A percentile compares a stretch with the other conserved stretches of the same genome.
These are phyloP conservation scores for Naumovozyma baii DNA, from an alignment of 805 yeast genomes.

Conservation along the genomic window DNA sequence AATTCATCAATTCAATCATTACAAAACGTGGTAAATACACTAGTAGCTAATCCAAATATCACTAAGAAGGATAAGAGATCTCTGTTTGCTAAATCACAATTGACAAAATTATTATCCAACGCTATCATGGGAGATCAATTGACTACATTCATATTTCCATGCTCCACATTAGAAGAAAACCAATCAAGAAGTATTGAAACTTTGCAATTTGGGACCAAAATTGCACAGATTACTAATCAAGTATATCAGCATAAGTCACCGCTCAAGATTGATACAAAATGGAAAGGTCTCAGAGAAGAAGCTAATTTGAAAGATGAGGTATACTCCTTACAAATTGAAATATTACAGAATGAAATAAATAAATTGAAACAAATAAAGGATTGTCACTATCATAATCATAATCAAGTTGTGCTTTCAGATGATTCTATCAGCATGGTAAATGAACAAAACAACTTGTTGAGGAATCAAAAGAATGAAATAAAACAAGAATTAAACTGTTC, in stretches of 20 bases:
- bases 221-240: neutral
- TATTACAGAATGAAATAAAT: neutral
- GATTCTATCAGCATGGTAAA: neutral
- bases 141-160: conserved; percentile 61
- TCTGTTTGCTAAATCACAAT: neutral
- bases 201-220: conserved; percentile 51
- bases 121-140: conserved; percentile 75
- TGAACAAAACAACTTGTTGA: neutral
- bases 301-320: conserved; percentile 3
- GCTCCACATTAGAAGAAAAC: conserved; percentile 54
- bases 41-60: too few relatives aligned
- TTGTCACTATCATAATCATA: neutral
- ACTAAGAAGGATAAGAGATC: too few relatives aligned
- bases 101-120: conserved; percentile 54
- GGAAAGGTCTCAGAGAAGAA: conserved; percentile 26
- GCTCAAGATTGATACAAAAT: conserved; percentile 34
- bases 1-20: too few relatives aligned
- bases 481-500: neutral
- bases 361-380: neutral
- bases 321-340: neutral
- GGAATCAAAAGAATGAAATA: neutral
- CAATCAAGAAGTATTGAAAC: conserved; percentile 62
- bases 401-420: neutral
- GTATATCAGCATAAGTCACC: neutral
- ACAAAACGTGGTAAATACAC: too few relatives aligned